Evolutionary conservation across 148 eudicot species (phyloP), one percentile per base, ranked within the genome.

Genomic region (Linanthus parryae): DNA sequence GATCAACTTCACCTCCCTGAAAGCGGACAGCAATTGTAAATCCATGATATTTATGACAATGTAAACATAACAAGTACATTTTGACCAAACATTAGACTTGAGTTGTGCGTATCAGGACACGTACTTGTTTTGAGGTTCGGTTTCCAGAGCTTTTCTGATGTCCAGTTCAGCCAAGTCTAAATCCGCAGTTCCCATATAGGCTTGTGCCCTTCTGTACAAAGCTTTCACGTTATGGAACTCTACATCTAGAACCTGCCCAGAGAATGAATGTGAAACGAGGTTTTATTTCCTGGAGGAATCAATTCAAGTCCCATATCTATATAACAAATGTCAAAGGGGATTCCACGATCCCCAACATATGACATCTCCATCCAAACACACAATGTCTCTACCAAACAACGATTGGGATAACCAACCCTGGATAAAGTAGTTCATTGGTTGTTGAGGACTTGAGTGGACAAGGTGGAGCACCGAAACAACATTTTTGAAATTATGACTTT

Each of bases 181-280:
- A 65, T 75, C 85, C 3, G 61, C 59, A 60, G 52, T 66, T 54
- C 50, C 75, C 54, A 79, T 68, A 48, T 39, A 79, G 33, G 90
- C 85, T 47, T 79, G 79, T 22, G 85, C 85, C 44, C 90, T 60
- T 44, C 80, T 61, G 69, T 73, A 83, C 51, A 83, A 48, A 42
- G 90, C 85, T 76, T 83, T 83, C 48, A 78, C 55, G 57, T 83
- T 79, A 56, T 59, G 43, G 45, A 52, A 70, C 59, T 82, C 84
- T 12, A 73, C 33, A 35, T 75, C 77, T 29, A 82, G 64, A 44
- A 78, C 84, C 89, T 82, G 58, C 23, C 37, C n/a, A 36, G 25
- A 29, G 30, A 18, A 21, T 7, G 26, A 23, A 28, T 34, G 43
- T n/a, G 9, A 64, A 14, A 44, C n/a, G n/a, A n/a, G n/a, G n/a